Evolutionary conservation across 371 early-diverging fungal genomes (phyloP), one percentile per base, ranked within the genome.

Genomic region (Actinomucor elegans): DNA sequence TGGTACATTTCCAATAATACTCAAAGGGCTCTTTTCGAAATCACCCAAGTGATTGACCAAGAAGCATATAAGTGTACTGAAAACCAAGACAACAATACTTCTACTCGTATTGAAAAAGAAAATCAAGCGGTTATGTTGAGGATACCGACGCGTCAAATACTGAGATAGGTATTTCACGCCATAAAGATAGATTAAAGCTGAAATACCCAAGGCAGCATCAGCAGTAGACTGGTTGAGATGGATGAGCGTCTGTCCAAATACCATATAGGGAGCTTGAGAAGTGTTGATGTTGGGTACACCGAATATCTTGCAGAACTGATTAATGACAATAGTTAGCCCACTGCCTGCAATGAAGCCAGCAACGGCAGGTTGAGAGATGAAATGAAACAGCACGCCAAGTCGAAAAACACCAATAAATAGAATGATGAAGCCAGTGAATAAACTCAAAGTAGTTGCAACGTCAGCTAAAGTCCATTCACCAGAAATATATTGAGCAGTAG

Each of bases 321-420:
- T 80, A 62, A 91, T 81, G 28, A 94, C 81, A 59, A 94, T 92
- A 5, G 80, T 86, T 2, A 87, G 59, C 0, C 89, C 91, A 32
- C 88, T 86, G 4, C 90, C 90, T 3, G 87, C 78, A 56, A 87
- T 87, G 44, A 91, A 91, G 0, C 91, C 91, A 9, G 80, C 75
- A 33, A 91, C 77, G 3, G 86, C 89, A 1, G 88, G 84, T 12
- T 79, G 76, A 15, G 91, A 86, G 46, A 94, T 92, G 55, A 94
- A 91, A 50, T 93, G 89, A 38, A 92, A 86, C 5, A 95, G 63
- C 40, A 89, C 74, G 2, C 94, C 94, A 4, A 94, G 69, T 1
- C 89, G 83, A 20, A 94, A 55, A 7, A 91, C 38, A 17, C 94
- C 90, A 17, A 95, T 66, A 15, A 69, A 65, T 7, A 83, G 48